These are phyloP conservation scores for Aspergillus brunneoviolaceus DNA, from an alignment of 2,329 filamentous ascomycete species.

Conservation along the genomic window DNA sequence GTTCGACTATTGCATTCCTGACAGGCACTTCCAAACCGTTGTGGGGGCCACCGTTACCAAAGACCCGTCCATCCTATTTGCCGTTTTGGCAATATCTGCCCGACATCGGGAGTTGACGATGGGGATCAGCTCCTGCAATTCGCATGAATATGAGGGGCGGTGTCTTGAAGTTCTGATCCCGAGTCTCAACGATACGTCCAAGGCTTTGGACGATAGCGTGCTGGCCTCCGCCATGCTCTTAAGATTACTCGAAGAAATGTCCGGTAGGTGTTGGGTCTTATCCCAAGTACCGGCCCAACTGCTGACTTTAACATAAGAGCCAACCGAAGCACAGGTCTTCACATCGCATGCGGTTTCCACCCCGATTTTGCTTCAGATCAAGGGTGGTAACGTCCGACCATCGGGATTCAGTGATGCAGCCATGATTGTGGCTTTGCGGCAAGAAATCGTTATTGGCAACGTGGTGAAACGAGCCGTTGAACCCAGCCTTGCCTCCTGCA, in stretches of 20 bases:
- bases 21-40: not conserved
- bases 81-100: constrained; percentile 3
- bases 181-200: not conserved
- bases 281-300: not conserved
- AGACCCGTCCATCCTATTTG: not conserved
- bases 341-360: not conserved
- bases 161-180: constrained; percentile 3
- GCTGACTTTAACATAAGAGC: not conserved
- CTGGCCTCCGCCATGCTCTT: constrained; percentile 7
- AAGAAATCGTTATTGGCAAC: constrained; percentile 5
- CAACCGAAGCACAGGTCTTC: not conserved
- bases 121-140: not conserved
- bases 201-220: constrained; percentile 1
- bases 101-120: constrained; percentile 1
- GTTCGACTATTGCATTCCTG: not conserved
- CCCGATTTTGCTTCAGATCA: not conserved
- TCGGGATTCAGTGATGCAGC: constrained; percentile 7
- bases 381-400: not conserved
- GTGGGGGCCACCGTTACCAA: not conserved
- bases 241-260: constrained; percentile 7
- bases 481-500: not conserved
- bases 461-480: constrained; percentile 3
- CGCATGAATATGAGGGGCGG: constrained; percentile 1
- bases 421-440: constrained; percentile 4
- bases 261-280: not conserved